Conservation (phyloP, 768 basidiomycete species). For the Russula ochroleuca region DNA sequence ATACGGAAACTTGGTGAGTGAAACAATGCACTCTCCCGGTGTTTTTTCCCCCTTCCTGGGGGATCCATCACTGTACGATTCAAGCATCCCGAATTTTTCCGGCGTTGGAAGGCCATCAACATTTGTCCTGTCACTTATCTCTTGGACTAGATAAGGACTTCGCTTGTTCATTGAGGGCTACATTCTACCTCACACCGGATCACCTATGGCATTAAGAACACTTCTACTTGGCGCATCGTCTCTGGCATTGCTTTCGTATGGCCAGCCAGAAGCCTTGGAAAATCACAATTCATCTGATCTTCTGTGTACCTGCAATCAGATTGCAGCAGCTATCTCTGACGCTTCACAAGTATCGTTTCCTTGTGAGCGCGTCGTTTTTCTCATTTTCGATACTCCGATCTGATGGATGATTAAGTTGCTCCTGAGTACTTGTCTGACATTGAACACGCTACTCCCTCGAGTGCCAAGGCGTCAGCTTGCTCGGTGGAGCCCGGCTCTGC, state of each 20-base stretch:
- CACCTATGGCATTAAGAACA: background rate
- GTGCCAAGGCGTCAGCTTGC: slow-evolving; percentile 10
- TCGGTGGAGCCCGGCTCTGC: slow-evolving; percentile 26
- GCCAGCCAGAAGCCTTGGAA: too few species aligned
- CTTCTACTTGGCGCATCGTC: background rate
- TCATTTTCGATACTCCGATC: background rate
- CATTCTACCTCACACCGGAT: background rate
- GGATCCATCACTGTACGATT: too few species aligned
- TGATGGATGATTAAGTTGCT: slow-evolving; percentile 6
- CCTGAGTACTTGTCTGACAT: slow-evolving; percentile 13
- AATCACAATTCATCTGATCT: background rate
- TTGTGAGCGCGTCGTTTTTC: background rate
- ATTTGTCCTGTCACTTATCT: background rate
- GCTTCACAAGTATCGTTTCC: slow-evolving; percentile 8
- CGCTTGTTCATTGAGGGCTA: background rate
- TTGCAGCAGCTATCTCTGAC: background rate
- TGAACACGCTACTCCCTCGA: background rate
- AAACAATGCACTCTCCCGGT: too few species aligned
- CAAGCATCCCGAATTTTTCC: too few species aligned
- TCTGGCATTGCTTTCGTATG: background rate
- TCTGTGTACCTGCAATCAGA: background rate
- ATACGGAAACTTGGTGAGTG: too few species aligned
- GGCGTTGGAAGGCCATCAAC: too few species aligned
- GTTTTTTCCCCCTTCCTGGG: too few species aligned
- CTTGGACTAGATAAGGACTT: background rate